Percentiles rank a stretch among this genome's conserved stretches.
These are phyloP conservation scores for Omphalotus guepiniiformis DNA, from an alignment of 768 basidiomycete species.

Conservation along the genomic window DNA sequence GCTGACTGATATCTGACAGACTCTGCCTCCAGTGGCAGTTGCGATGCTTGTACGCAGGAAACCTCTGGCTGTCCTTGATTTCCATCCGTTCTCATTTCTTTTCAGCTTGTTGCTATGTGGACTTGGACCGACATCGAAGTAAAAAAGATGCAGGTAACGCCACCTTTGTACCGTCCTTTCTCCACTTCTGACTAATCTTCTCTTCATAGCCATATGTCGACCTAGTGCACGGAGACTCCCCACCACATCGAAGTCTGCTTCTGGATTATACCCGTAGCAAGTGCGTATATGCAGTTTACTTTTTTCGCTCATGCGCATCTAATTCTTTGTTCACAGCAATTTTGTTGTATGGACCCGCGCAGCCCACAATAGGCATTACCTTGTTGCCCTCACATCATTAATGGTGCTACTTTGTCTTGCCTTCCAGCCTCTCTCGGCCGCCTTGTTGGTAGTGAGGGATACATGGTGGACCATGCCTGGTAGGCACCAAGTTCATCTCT, in stretches of 20 bases:
- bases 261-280: conserved; percentile 54
- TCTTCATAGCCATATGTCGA: conserved; percentile 48
- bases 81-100: neutral
- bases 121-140: conserved; percentile 56
- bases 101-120: conserved; percentile 45
- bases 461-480: conserved; percentile 40
- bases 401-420: conserved; percentile 43
- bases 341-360: conserved; percentile 45
- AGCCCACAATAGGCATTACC: conserved; percentile 42
- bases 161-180: neutral
- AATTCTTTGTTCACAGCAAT: conserved; percentile 28
- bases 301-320: neutral
- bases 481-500: conserved; percentile 16
- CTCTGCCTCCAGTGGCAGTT: conserved; percentile 46
- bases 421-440: conserved; percentile 51
- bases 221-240: conserved; percentile 50
- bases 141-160: conserved; percentile 52
- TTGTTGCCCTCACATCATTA: conserved; percentile 45
- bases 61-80: neutral
- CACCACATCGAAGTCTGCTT: conserved; percentile 46
- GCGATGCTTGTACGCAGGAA: conserved; percentile 36
- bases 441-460: conserved; percentile 44
- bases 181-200: neutral
- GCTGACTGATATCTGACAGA: conserved; percentile 25
- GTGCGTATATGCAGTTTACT: conserved; percentile 22